phyloP scores from a whole-genome alignment of 2,329 filamentous ascomycete species.

The Penicillium nordicum region DNA sequence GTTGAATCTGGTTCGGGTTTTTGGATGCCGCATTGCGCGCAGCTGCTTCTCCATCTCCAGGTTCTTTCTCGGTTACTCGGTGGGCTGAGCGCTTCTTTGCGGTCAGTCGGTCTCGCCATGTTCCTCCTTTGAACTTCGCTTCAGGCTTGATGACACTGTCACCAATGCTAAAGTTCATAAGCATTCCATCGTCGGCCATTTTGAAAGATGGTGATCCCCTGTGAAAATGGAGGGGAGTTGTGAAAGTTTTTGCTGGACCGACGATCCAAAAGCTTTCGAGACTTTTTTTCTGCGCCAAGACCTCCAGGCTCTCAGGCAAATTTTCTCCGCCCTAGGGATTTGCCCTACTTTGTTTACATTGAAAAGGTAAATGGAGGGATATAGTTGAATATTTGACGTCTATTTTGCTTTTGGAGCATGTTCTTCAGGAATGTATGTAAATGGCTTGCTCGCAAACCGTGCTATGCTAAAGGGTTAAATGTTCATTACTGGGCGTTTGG shows the following conservation, averaged over 20 bases:
- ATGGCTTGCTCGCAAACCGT: background rate
- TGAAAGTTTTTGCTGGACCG: slow-evolving; percentile 7
- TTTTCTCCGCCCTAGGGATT: slow-evolving; percentile 34
- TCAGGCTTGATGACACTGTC: slow-evolving; percentile 62
- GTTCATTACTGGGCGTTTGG: background rate
- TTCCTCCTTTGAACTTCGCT: slow-evolving; percentile 75
- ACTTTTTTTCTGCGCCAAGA: slow-evolving; percentile 26
- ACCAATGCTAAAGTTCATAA: slow-evolving; percentile 83
- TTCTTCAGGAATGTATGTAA: background rate
- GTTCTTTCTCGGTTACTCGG: slow-evolving; percentile 17
- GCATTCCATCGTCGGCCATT: slow-evolving; percentile 94
- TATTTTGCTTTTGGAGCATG: background rate
- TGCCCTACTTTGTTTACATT: slow-evolving; percentile 33
- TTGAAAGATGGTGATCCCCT: slow-evolving; percentile 11
- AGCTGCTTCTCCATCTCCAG: slow-evolving; percentile 10
- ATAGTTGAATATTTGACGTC: slow-evolving; percentile 5
- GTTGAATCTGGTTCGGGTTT: slow-evolving; percentile 37
- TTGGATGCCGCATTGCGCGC: slow-evolving; percentile 18
- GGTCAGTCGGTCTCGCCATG: slow-evolving; percentile 82
- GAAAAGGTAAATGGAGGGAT: background rate
- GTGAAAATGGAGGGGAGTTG: background rate
- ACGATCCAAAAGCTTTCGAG: slow-evolving; percentile 17
- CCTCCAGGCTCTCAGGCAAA: slow-evolving; percentile 22
- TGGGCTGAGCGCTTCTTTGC: slow-evolving; percentile 66
- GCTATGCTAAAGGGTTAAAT: background rate